phyloP scores from a whole-genome alignment of 257 asterid species.

The Agastache rugosa region DNA sequence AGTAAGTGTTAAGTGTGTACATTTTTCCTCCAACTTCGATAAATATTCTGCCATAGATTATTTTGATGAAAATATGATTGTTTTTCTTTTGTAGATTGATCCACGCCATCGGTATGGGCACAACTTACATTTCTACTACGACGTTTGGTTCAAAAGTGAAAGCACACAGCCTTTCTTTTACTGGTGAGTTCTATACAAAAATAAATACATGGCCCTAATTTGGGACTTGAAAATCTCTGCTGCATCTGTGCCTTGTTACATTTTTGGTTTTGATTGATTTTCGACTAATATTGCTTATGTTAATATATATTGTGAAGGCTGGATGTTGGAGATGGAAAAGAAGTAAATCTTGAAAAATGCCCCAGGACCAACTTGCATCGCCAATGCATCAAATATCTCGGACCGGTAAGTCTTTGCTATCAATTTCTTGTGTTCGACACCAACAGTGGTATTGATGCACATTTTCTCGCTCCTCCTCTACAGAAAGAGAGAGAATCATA shows the following conservation, averaged over 20 bases:
- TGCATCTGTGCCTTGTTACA: background rate
- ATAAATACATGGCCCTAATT: background rate
- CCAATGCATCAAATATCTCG: conserved; percentile 86
- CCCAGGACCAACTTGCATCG: conserved; percentile 63
- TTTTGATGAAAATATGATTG: no score
- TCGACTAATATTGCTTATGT: background rate
- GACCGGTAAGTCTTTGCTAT: conserved; percentile 61
- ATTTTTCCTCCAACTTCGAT: background rate
- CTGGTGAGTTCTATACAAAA: conserved; percentile 54
- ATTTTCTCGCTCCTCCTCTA: background rate
- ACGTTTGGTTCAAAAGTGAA: conserved; percentile 76
- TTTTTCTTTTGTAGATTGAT: conserved; percentile 59
- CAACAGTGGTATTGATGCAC: background rate
- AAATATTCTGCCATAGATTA: no score
- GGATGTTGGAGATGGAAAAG: conserved; percentile 91
- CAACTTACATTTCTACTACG: conserved; percentile 79
- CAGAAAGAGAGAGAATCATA: conserved; percentile 85
- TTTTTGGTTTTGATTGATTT: background rate
- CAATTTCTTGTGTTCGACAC: background rate
- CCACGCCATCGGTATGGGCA: conserved; percentile 93
- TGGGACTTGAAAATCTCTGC: no score
- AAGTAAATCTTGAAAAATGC: conserved; percentile 72
- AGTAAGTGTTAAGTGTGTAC: conserved; percentile 49
- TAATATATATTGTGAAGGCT: conserved; percentile 17
- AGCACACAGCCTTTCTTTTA: conserved; percentile 83